These are phyloP conservation scores for Phytophthora vignae DNA, from an alignment of 352 stramenopile genomes.

Conservation along the genomic window DNA sequence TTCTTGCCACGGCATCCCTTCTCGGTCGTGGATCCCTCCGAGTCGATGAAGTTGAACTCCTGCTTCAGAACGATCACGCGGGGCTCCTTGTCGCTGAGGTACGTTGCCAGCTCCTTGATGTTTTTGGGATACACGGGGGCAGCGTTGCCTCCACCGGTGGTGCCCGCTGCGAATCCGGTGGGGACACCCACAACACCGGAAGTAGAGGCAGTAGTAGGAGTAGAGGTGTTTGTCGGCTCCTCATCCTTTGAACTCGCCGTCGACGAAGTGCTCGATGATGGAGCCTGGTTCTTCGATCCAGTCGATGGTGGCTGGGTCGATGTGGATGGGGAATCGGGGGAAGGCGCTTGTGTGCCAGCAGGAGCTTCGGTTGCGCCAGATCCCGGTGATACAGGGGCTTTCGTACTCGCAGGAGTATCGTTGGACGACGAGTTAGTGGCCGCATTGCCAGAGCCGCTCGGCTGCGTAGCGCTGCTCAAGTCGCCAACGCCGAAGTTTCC, in stretches of 20 bases:
- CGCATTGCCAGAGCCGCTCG: too few species aligned
- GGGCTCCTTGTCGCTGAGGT: constrained; percentile 29
- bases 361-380: neutral
- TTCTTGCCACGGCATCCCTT: constrained; percentile 17
- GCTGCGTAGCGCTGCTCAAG: neutral
- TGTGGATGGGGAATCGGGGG: too few species aligned
- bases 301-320: too few species aligned
- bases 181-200: too few species aligned
- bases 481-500: neutral
- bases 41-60: constrained; percentile 35
- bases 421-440: neutral
- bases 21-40: constrained; percentile 34
- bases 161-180: constrained; percentile 31
- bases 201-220: too few species aligned
- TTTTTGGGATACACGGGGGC: constrained; percentile 33
- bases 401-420: neutral
- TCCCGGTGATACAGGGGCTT: neutral
- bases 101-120: constrained; percentile 26
- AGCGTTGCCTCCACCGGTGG: constrained; percentile 33
- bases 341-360: too few species aligned
- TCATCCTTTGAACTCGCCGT: too few species aligned
- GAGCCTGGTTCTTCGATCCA: too few species aligned
- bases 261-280: too few species aligned
- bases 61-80: constrained; percentile 42
- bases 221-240: neutral